Evolutionary conservation across 768 basidiomycete genomes (phyloP), one percentile per base, ranked within the genome.

Genomic region (Rubroboletus satanas): DNA sequence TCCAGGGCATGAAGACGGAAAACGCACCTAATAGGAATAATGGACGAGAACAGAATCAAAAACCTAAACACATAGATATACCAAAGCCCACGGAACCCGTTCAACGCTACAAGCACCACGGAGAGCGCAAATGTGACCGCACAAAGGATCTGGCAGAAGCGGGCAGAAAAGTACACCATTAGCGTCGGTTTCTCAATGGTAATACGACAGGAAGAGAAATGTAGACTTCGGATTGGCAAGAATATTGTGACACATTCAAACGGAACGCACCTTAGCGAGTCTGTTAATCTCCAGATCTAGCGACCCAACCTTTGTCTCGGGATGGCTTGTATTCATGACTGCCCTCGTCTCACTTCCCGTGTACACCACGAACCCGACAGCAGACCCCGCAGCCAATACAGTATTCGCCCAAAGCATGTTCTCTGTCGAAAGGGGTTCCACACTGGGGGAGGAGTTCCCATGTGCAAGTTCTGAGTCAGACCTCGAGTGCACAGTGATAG

Each of bases 241-340:
- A 29, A 21, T 3, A n/a, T 18, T 32, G 8, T 14, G n/a, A 28
- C 9, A 33, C 7, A 29, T 18, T 3, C 54, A 38, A 38, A 36
- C 31, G 14, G 9, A 37, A 63, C 72, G 14, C 49, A 93, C 95
- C 83, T 99, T 99, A 4, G 97, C 93, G 37, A 99, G 81, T 45
- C 84, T 83, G 67, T 98, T 98, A 60, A 99, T 95, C 71, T 99
- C 97, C 46, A 93, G 64, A 72, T 99, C 97, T 52, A 98, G 69
- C 45, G 95, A 66, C 4, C 97, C 97, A 44, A 91, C 83, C 70
- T 99, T 99, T 1, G 95, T 98, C 61, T 87, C 88, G 0, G 97
- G 95, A 72, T 96, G 93, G 62, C 91, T 94, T 5, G 97, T 99
- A 62, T 99, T 99, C 93, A 99, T 93, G 23, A 98, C 96, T 1